These are phyloP conservation scores for Colletotrichum gigasporum DNA, from an alignment of 2,329 filamentous ascomycete species.

Conservation along the genomic window DNA sequence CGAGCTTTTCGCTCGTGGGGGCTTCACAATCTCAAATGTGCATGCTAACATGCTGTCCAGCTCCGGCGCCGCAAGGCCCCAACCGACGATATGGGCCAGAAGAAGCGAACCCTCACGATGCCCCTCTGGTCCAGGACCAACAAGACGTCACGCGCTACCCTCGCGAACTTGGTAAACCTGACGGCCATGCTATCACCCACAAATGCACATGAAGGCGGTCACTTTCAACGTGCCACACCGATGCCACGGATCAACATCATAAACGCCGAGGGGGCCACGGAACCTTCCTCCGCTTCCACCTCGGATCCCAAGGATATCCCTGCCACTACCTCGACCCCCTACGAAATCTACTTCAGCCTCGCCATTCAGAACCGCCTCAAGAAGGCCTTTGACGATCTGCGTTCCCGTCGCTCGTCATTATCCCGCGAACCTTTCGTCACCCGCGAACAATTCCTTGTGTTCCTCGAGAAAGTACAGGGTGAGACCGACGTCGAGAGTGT, in stretches of 20 bases:
- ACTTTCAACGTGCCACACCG: conserved; percentile 34
- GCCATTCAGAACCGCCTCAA: conserved; percentile 59
- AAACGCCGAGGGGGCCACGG: conserved; percentile 28
- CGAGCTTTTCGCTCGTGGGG: neutral
- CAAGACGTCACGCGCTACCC: conserved; percentile 37
- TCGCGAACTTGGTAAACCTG: conserved; percentile 45
- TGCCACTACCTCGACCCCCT: conserved; percentile 11
- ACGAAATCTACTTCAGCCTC: conserved; percentile 54
- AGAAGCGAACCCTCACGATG: conserved; percentile 46
- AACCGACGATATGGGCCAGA: conserved; percentile 29
- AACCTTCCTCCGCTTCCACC: conserved; percentile 21
- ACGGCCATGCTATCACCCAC: conserved; percentile 43
- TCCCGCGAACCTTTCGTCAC: conserved; percentile 42
- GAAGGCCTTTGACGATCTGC: conserved; percentile 56
- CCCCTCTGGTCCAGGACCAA: conserved; percentile 51
- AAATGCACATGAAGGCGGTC: conserved; percentile 39
- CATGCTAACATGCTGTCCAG: conserved; percentile 9
- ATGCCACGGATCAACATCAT: conserved; percentile 31
- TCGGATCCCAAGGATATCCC: conserved; percentile 23
- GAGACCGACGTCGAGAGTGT: conserved; percentile 43
- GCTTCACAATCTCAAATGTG: too few species aligned
- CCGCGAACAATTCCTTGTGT: conserved; percentile 52
- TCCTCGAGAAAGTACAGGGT: conserved; percentile 61
- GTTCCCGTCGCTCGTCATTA: conserved; percentile 42
- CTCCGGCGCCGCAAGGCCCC: conserved; percentile 27